These are phyloP conservation scores for Curvularia verruculosa DNA, from an alignment of 2,329 filamentous ascomycete species.

Conservation along the genomic window DNA sequence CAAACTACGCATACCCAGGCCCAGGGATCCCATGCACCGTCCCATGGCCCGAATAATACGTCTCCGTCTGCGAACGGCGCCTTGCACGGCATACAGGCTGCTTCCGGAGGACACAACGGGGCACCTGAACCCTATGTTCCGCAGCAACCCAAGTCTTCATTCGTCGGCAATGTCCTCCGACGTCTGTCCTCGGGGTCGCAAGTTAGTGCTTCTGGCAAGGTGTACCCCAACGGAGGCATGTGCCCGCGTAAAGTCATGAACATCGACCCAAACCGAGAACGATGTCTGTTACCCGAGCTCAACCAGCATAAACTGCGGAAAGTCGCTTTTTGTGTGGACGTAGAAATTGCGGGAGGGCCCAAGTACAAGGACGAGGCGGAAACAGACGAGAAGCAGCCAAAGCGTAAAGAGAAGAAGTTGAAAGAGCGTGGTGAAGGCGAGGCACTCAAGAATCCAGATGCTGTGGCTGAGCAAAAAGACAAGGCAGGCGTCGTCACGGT, in stretches of 20 bases:
- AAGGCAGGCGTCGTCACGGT: slow-evolving; percentile 51
- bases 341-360: slow-evolving; percentile 91
- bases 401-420: slow-evolving; percentile 60
- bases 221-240: slow-evolving; percentile 67
- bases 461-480: slow-evolving; percentile 62
- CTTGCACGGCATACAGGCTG: slow-evolving; percentile 49
- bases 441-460: slow-evolving; percentile 70
- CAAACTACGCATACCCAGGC: slow-evolving; percentile 43
- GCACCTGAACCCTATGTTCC: slow-evolving; percentile 69
- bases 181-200: slow-evolving; percentile 71
- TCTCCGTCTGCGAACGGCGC: slow-evolving; percentile 55
- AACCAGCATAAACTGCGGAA: slow-evolving; percentile 80
- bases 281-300: slow-evolving; percentile 80
- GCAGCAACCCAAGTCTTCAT: slow-evolving; percentile 75
- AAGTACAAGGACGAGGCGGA: slow-evolving; percentile 70
- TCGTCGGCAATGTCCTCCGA: slow-evolving; percentile 80
- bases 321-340: slow-evolving; percentile 95
- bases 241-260: slow-evolving; percentile 86
- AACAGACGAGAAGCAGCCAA: slow-evolving; percentile 55
- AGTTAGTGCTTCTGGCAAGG: slow-evolving; percentile 56
- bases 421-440: slow-evolving; percentile 76
- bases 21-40: slow-evolving; percentile 45
- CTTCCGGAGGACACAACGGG: slow-evolving; percentile 35
- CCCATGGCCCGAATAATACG: slow-evolving; percentile 56
- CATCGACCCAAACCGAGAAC: slow-evolving; percentile 76